These are phyloP conservation scores for Leccinellum rugosiceps DNA, from an alignment of 768 basidiomycete genomes.

Conservation along the genomic window DNA sequence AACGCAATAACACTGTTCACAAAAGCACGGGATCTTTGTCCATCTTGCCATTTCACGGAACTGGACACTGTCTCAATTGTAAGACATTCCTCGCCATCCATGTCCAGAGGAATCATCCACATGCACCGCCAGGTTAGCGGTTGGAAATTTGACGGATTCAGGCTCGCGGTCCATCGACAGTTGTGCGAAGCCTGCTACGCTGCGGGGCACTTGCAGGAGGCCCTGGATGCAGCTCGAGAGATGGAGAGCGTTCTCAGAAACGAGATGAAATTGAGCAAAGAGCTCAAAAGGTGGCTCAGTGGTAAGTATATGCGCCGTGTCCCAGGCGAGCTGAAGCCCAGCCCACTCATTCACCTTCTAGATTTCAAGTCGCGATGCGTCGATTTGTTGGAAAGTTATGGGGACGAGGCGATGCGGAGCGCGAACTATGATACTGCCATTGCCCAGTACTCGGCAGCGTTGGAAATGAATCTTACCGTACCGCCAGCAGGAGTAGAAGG, in stretches of 20 bases:
- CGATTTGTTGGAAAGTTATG: constrained; percentile 2
- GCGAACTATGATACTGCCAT: constrained; percentile 5
- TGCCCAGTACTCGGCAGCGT: constrained; percentile 9
- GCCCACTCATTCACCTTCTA: neutral
- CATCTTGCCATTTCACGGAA: constrained; percentile 1
- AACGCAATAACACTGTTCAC: neutral
- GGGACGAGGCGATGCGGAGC: constrained; percentile 5
- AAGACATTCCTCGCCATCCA: neutral
- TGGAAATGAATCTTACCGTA: neutral
- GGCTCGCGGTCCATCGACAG: constrained; percentile 3
- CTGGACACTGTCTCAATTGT: constrained; percentile 16
- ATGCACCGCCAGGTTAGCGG: constrained; percentile 9
- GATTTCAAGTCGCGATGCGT: constrained; percentile 10
- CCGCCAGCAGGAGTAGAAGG: neutral
- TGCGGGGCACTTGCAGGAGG: neutral
- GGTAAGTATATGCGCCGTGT: constrained; percentile 1
- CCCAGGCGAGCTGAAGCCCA: no score
- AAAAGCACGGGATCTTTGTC: constrained; percentile 13
- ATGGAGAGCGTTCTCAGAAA: constrained; percentile 5
- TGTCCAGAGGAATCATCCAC: neutral
- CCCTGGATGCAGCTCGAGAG: neutral
- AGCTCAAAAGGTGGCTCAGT: constrained; percentile 3
- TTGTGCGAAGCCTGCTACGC: constrained; percentile 9
- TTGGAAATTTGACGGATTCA: constrained; percentile 16
- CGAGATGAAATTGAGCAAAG: constrained; percentile 7